Percentiles rank a stretch among this genome's conserved stretches.
These are phyloP conservation scores for Melaleuca quinquenervia DNA, from an alignment of 345 rosid species.

Conservation along the genomic window DNA sequence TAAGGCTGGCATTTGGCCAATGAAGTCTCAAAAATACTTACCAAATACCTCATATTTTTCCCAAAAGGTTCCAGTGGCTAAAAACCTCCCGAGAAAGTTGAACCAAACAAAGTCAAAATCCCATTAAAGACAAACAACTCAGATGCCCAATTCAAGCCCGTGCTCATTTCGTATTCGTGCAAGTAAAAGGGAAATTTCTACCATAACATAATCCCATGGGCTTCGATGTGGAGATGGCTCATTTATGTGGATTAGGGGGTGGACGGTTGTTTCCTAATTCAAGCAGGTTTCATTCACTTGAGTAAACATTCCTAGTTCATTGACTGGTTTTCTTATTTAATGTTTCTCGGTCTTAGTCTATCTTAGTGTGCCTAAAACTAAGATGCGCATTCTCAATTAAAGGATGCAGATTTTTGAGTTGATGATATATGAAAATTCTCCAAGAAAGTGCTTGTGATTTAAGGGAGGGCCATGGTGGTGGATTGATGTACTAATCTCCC, in stretches of 20 bases:
- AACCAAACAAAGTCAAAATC: too few relatives aligned
- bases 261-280: neutral
- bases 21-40: too few relatives aligned
- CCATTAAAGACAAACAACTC: neutral
- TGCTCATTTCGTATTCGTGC: neutral
- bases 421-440: accelerated
- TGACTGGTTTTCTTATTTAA: neutral
- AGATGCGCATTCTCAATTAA: neutral
- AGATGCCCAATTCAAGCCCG: neutral
- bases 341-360: neutral
- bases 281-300: neutral
- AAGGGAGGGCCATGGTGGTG: too few relatives aligned
- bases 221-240: neutral
- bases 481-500: too few relatives aligned
- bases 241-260: too few relatives aligned
- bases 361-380: neutral
- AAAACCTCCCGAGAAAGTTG: too few relatives aligned
- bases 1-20: too few relatives aligned
- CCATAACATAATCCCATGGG: neutral
- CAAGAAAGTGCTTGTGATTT: too few relatives aligned
- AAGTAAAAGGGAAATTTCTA: neutral
- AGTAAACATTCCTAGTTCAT: too few relatives aligned
- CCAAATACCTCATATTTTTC: too few relatives aligned
- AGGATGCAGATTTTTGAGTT: neutral
- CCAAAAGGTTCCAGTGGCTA: too few relatives aligned